phyloP scores from a whole-genome alignment of 1,284 basidiomycete species.

The Cryptococcus hybrid region DNA sequence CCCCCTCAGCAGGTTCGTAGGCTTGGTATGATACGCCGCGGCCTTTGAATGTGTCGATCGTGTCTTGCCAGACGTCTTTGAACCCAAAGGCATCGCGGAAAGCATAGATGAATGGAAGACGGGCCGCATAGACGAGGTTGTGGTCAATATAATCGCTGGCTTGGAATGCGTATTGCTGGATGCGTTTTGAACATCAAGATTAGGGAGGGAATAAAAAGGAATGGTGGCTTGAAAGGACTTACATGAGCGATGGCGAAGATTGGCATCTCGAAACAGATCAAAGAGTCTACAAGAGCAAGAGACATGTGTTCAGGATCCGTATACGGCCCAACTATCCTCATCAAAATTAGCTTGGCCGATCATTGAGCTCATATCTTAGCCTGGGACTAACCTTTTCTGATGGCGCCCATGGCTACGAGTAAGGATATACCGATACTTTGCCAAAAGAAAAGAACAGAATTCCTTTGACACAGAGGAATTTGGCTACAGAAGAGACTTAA shows the following conservation, averaged over 20 bases:
- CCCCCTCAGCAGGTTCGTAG: slow-evolving; percentile 91
- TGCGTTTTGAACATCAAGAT: not conserved
- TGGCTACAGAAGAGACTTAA: slow-evolving; percentile 58
- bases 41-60: slow-evolving; percentile 76
- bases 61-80: slow-evolving; percentile 85
- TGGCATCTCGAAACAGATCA: slow-evolving; percentile 98
- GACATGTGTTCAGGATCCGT: slow-evolving; percentile 88
- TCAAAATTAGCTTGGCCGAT: slow-evolving; percentile 7
- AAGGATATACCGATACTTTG: slow-evolving; percentile 84
- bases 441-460: slow-evolving; percentile 98
- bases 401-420: slow-evolving; percentile 75
- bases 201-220: slow-evolving; percentile 2
- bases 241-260: slow-evolving; percentile 88
- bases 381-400: slow-evolving; percentile 57
- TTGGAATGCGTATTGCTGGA: slow-evolving; percentile 48
- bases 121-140: slow-evolving; percentile 67
- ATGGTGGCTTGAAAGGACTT: slow-evolving; percentile 7
- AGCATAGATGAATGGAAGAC: slow-evolving; percentile 83
- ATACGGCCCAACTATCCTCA: slow-evolving; percentile 69
- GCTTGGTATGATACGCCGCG: slow-evolving; percentile 92
- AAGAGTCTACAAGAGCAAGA: slow-evolving; percentile 79
- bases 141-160: slow-evolving; percentile 75
- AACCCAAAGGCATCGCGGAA: slow-evolving; percentile 82
- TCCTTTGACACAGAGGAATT: slow-evolving; percentile 97
- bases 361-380: not conserved